Percentiles rank a stretch among this genome's conserved stretches.
Conservation (phyloP, 352 stramenopile species). For the Phytophthora sp. region DNA sequence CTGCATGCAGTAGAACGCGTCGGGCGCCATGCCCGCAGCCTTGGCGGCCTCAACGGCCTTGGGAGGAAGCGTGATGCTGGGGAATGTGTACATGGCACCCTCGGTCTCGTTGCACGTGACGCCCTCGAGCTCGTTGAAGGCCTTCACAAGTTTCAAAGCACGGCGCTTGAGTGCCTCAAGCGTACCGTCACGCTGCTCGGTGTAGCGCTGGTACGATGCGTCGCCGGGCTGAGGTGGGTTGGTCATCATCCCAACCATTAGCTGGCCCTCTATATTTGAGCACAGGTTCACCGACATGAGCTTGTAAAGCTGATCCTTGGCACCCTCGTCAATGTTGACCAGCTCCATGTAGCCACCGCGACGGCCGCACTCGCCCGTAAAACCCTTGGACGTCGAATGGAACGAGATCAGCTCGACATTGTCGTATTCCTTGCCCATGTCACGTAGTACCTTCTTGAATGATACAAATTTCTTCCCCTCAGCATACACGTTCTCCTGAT, state of each 20-base stretch:
- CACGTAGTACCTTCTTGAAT: slow-evolving; percentile 94
- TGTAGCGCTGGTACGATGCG: slow-evolving; percentile 90
- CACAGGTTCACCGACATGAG: slow-evolving; percentile 97
- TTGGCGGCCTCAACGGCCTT: slow-evolving; percentile 88
- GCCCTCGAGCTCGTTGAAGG: slow-evolving; percentile 96
- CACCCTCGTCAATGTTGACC: slow-evolving; percentile 92
- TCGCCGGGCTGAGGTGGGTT: slow-evolving; percentile 93
- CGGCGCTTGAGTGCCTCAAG: slow-evolving; percentile 95
- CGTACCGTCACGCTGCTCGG: slow-evolving; percentile 91
- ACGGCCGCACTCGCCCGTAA: slow-evolving; percentile 98
- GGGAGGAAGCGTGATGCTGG: slow-evolving; percentile 90
- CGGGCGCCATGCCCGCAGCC: slow-evolving; percentile 79
- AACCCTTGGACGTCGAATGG: slow-evolving; percentile 98
- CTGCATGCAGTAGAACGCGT: slow-evolving; percentile 97
- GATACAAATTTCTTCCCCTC: slow-evolving; percentile 93
- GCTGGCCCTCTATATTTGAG: slow-evolving; percentile 96
- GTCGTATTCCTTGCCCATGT: slow-evolving; percentile 84
- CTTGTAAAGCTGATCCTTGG: slow-evolving; percentile 98
- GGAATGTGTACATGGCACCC: slow-evolving; percentile 99
- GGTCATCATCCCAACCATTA: slow-evolving; percentile 98
- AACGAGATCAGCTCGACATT: slow-evolving; percentile 98
- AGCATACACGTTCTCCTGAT: slow-evolving; percentile 99
- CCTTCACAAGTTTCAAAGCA: slow-evolving; percentile 92
- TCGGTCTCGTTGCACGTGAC: slow-evolving; percentile 97
- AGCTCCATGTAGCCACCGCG: slow-evolving; percentile 98